These are phyloP conservation scores for Chalciporus piperatus DNA, from an alignment of 768 basidiomycete species.

Conservation along the genomic window DNA sequence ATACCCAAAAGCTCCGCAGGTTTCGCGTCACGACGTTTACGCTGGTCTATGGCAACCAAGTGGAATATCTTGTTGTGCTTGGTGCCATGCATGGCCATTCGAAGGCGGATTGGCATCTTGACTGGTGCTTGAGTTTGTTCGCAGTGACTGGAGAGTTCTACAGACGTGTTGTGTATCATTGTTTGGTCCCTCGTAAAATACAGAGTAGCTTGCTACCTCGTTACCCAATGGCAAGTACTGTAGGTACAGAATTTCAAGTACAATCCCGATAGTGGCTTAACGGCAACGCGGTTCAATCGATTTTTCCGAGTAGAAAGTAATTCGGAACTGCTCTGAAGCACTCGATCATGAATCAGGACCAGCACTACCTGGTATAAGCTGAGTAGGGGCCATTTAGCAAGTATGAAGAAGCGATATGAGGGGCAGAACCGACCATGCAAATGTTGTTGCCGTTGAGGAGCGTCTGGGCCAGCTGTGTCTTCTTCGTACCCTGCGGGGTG, in stretches of 20 bases:
- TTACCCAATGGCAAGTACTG: too few relatives aligned
- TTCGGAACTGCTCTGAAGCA: background rate
- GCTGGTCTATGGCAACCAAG: conserved; percentile 77
- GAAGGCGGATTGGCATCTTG: conserved; percentile 79
- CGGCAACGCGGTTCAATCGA: too few relatives aligned
- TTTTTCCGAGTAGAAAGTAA: too few relatives aligned
- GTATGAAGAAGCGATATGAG: background rate
- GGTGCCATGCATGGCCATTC: conserved; percentile 78
- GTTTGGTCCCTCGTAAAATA: conserved; percentile 23
- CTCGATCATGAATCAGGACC: conserved; percentile 48
- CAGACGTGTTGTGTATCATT: conserved; percentile 18
- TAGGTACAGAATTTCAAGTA: too few relatives aligned
- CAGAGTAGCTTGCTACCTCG: too few relatives aligned
- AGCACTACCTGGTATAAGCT: conserved; percentile 71
- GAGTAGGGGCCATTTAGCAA: conserved; percentile 1
- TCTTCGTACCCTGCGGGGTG: conserved; percentile 78
- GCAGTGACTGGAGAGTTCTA: too few relatives aligned
- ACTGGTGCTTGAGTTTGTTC: background rate
- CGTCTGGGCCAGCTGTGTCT: conserved; percentile 82
- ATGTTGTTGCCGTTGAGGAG: conserved; percentile 94
- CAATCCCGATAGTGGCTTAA: too few relatives aligned
- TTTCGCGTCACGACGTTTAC: conserved; percentile 72
- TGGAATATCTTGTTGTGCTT: conserved; percentile 77
- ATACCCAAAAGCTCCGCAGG: conserved; percentile 87
- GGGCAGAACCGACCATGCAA: conserved; percentile 71